These are phyloP conservation scores for Arthroderma sp. DNA, from an alignment of 2,329 filamentous ascomycete species.

Conservation along the genomic window DNA sequence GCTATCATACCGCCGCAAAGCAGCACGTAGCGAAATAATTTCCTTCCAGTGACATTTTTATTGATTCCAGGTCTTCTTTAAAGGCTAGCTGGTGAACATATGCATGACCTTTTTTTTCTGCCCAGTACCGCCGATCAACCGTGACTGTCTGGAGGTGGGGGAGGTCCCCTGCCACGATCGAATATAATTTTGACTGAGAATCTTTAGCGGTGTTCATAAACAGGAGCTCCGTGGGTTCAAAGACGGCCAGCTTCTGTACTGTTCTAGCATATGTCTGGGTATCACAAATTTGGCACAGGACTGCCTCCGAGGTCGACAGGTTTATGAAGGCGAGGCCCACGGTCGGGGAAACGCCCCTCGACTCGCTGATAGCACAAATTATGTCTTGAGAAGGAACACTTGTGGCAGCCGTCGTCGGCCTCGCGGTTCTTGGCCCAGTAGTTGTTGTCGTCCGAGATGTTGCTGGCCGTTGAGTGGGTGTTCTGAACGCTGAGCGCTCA, in stretches of 20 bases:
- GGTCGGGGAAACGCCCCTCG: constrained; percentile 70
- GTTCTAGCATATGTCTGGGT: constrained; percentile 84
- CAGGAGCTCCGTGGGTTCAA: constrained; percentile 66
- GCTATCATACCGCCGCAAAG: constrained; percentile 61
- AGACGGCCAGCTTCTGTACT: constrained; percentile 71
- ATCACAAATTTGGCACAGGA: constrained; percentile 83
- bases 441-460: constrained; percentile 10
- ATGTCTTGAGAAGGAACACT: constrained; percentile 52
- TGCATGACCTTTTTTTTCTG: constrained; percentile 61
- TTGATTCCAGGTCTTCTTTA: constrained; percentile 61
- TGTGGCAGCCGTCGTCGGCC: constrained; percentile 42
- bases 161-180: constrained; percentile 60
- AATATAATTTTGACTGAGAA: constrained; percentile 58
- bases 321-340: constrained; percentile 83
- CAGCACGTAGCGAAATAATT: constrained; percentile 79
- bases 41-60: constrained; percentile 66
- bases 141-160: constrained; percentile 47
- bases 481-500: too few relatives aligned
- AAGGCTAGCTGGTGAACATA: constrained; percentile 71
- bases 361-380: constrained; percentile 79
- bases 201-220: constrained; percentile 61
- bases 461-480: constrained; percentile 5
- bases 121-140: constrained; percentile 71
- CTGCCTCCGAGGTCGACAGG: constrained; percentile 66
- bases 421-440: constrained; percentile 36